Evolutionary conservation across 1,139 yeast species (phyloP).

Genomic region (Hansenula anomala): DNA sequence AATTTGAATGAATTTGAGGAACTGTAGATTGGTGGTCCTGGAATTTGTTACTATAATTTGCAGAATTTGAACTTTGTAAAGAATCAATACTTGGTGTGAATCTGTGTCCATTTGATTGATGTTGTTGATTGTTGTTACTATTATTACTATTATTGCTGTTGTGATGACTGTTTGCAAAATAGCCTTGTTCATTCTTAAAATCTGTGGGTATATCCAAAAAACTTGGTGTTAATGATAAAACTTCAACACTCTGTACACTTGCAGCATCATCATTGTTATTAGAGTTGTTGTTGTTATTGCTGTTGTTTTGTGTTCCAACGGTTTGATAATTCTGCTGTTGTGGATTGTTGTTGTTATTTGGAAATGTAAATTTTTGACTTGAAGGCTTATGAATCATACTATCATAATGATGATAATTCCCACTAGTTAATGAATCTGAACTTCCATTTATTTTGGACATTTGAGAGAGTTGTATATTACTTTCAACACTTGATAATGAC

Average conservation of each 20-base stretch:
- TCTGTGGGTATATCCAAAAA: conserved; percentile 29
- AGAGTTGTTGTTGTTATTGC: not conserved
- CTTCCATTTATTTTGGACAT: not conserved
- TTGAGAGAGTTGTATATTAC: conserved; percentile 2
- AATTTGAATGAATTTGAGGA: conserved; percentile 1
- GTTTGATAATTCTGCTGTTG: not conserved
- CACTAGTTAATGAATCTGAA: conserved; percentile 3
- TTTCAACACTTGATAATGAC: conserved; percentile 4
- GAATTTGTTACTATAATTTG: too few relatives aligned
- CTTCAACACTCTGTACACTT: conserved; percentile 29
- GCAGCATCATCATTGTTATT: conserved; percentile 16
- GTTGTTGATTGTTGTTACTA: not conserved
- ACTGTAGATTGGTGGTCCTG: not conserved
- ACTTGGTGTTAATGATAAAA: conserved; percentile 31
- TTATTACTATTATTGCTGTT: not conserved
- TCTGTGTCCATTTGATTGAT: not conserved
- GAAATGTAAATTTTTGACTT: not conserved
- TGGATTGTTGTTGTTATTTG: conserved; percentile 5
- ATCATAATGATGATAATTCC: conserved; percentile 13
- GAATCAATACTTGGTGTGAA: conserved; percentile 5
- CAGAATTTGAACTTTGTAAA: conserved; percentile 1
- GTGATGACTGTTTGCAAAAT: not conserved
- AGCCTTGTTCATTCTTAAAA: conserved; percentile 2
- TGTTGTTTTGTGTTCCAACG: not conserved
- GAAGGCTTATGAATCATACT: conserved; percentile 16